These are phyloP conservation scores for Diaporthe citrichinensis DNA, from an alignment of 2,329 filamentous ascomycete genomes.

Conservation along the genomic window DNA sequence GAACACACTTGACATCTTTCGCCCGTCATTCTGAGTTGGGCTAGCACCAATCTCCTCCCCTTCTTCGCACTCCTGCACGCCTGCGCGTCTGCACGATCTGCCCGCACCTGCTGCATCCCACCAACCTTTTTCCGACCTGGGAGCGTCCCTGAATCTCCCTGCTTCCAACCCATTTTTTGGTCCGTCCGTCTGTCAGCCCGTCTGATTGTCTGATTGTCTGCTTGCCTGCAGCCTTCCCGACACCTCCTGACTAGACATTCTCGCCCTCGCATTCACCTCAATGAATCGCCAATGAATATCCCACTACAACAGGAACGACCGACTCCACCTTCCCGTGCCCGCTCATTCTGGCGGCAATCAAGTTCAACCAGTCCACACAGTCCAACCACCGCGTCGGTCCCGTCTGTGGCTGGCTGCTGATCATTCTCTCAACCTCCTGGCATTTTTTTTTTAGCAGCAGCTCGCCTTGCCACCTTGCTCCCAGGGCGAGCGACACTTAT, in stretches of 20 bases:
- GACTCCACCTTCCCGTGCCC: slow-evolving; percentile 21
- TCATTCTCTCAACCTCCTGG: neutral
- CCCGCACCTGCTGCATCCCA: slow-evolving; percentile 19
- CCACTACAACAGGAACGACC: slow-evolving; percentile 24
- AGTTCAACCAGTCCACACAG: neutral
- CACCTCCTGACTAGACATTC: neutral
- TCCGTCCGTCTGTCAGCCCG: neutral
- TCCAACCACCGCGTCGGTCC: neutral
- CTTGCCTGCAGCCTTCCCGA: neutral
- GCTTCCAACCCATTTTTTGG: neutral
- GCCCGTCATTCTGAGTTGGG: slow-evolving; percentile 11
- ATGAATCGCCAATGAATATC: slow-evolving; percentile 34
- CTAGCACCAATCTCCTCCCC: slow-evolving; percentile 17
- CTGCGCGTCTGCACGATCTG: slow-evolving; percentile 5
- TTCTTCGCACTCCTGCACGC: neutral
- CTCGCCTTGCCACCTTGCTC: neutral
- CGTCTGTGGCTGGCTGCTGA: slow-evolving; percentile 1
- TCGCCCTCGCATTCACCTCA: neutral
- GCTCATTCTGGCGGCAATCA: slow-evolving; percentile 13
- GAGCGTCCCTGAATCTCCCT: neutral
- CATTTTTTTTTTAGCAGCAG: neutral
- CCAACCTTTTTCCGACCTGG: neutral
- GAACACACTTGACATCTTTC: slow-evolving; percentile 23
- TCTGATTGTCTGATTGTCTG: neutral
- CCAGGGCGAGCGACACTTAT: neutral